phyloP scores from a whole-genome alignment of 805 yeast genomes.

The Starmera quercuum region DNA sequence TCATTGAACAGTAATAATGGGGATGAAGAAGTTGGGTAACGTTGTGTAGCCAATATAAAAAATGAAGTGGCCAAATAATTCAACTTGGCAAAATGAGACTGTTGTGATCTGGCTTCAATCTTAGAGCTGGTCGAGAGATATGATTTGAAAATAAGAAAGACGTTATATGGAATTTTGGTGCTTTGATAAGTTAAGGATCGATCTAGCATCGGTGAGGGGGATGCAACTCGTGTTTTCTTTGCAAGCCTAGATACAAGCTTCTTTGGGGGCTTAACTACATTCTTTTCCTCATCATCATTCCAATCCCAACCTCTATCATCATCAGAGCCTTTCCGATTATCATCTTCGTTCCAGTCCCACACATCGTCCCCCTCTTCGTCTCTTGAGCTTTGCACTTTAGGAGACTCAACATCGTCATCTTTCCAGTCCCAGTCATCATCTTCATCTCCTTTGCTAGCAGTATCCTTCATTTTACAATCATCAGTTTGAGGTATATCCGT shows the following conservation, averaged over 20 bases:
- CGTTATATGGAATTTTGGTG: conserved; percentile 8
- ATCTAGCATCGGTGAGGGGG: conserved; percentile 5
- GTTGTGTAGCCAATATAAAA: conserved; percentile 12
- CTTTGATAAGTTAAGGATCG: conserved; percentile 1
- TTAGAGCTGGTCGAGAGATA: conserved; percentile 7
- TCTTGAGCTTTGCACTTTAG: too few species aligned
- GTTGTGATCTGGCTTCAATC: conserved; percentile 7
- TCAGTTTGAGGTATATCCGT: too few species aligned
- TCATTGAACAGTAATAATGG: conserved; percentile 15
- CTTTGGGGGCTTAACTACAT: conserved; percentile 3
- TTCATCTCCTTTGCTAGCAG: neutral
- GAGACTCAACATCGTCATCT: too few species aligned
- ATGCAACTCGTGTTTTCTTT: conserved; percentile 5
- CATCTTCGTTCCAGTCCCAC: conserved; percentile 1
- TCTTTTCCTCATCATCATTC: neutral
- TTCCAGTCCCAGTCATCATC: conserved; percentile 12
- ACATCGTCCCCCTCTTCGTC: conserved; percentile 16
- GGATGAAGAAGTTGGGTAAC: conserved; percentile 2
- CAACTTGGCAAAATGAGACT: conserved; percentile 9
- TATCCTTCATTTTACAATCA: too few species aligned
- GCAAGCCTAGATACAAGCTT: conserved; percentile 14
- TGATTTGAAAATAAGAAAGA: conserved; percentile 8
- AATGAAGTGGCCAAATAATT: conserved; percentile 10
- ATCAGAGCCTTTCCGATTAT: neutral
- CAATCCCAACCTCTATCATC: neutral